Evolutionary conservation across 2,329 filamentous ascomycete species (phyloP), one percentile per base, ranked within the genome.

Genomic region (Pseudopyrenochaeta lycopersici): DNA sequence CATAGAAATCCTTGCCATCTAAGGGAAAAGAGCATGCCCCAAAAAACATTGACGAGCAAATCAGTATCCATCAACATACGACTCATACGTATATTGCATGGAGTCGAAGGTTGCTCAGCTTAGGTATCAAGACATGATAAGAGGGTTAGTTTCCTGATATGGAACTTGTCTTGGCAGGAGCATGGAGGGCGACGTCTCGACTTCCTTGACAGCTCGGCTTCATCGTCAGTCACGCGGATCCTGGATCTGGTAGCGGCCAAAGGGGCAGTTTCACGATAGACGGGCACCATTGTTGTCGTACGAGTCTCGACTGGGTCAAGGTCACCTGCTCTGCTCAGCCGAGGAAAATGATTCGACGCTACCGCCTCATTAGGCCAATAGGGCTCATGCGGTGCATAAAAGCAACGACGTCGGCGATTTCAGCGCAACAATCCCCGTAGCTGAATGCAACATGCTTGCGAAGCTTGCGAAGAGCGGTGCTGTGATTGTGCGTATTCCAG

Each of bases 301-400:
- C 52, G 47, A 56, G 59, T 61, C 61, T 67, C 64, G 62, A 59
- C 59, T 56, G 32, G 17, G 27, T 45, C 36, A 12, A 46, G 52
- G 49, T 62, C 62, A 65, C 47, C 49, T 65, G 62, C 36, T 46
- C 48, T n/a, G 33, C 20, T 36, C 42, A 54, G 49, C 57, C 54
- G 51, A 56, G 42, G 40, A 42, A 46, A 61, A 48, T 54, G 55
- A 14, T n/a, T 39, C 27, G 52, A 40, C 52, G 51, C 62, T 58
- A 63, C 14, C 32, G 20, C 52, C 44, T 20, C 30, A 49, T 50
- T 18, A 11, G 53, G 62, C 30, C 23, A 61, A 40, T 15, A 17
- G 23, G 15, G 45, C 52, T 60, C 62, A 62, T 40, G 52, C 50
- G 56, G 42, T 58, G 62, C 62, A 63, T 62, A 38, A 45, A 42